These are phyloP conservation scores for Alnus glutinosa DNA, from an alignment of 306 rosid species.

Conservation along the genomic window DNA sequence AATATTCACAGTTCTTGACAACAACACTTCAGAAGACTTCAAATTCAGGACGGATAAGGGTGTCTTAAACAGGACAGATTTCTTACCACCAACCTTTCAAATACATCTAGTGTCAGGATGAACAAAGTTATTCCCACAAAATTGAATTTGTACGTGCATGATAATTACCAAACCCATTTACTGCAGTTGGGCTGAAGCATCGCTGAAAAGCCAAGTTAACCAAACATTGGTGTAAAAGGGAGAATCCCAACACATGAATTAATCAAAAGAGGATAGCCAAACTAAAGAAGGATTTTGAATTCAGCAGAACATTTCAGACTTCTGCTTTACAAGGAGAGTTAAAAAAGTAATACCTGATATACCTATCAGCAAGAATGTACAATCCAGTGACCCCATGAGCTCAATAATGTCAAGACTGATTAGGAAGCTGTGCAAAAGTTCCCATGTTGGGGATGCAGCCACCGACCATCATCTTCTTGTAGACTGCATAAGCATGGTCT, in stretches of 20 bases:
- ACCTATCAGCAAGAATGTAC: constrained; percentile 20
- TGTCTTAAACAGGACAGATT: neutral
- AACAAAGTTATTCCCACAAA: neutral
- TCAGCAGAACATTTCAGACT: neutral
- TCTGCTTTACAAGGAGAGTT: neutral
- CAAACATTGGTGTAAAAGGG: neutral
- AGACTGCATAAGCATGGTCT: constrained; percentile 74
- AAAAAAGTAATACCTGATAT: constrained; percentile 21
- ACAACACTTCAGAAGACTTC: neutral
- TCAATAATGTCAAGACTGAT: constrained; percentile 44
- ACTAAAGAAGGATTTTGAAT: neutral
- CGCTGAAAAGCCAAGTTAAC: neutral
- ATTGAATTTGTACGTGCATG: neutral
- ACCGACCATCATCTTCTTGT: constrained; percentile 82
- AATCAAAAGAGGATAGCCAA: neutral
- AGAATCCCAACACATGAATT: neutral
- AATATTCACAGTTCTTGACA: neutral
- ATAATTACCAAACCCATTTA: neutral
- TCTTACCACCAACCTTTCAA: constrained; percentile 1
- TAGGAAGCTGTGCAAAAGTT: constrained; percentile 87
- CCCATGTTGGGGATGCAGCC: constrained; percentile 81
- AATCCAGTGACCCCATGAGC: constrained; percentile 12
- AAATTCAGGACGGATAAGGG: neutral
- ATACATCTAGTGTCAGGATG: constrained; percentile 8
- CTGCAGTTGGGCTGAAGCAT: neutral